Percentiles rank a stretch among this genome's conserved stretches.
Evolutionary conservation across 1,284 basidiomycete species (phyloP).

Genomic region (Stygiomarasmius scandens): DNA sequence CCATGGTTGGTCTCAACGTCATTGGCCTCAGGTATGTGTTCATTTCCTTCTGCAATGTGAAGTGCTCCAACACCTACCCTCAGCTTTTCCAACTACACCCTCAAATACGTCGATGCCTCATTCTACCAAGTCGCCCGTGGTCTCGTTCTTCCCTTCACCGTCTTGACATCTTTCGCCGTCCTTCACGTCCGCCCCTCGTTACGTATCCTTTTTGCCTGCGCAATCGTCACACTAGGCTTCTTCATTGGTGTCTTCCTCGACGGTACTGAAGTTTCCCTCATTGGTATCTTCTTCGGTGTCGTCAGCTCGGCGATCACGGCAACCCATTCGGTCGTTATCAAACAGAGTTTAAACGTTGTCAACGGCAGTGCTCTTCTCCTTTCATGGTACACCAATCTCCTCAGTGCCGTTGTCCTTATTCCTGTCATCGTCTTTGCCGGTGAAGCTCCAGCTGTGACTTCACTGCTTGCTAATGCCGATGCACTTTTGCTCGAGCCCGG

Average conservation of each 20-base stretch:
- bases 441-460: constrained; percentile 63
- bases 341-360: constrained; percentile 74
- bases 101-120: constrained; percentile 90
- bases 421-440: constrained; percentile 73
- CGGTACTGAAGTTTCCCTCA: constrained; percentile 55
- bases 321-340: constrained; percentile 85
- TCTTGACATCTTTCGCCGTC: constrained; percentile 73
- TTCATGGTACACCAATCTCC: constrained; percentile 83
- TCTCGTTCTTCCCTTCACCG: constrained; percentile 85
- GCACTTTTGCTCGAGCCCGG: constrained; percentile 38
- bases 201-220: constrained; percentile 70
- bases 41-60: background rate
- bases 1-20: constrained; percentile 76
- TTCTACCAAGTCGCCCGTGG: constrained; percentile 92
- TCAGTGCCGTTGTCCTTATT: constrained; percentile 67
- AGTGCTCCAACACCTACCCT: background rate
- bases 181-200: constrained; percentile 75
- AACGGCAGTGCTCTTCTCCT: constrained; percentile 78
- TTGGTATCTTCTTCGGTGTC: constrained; percentile 78
- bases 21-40: constrained; percentile 70
- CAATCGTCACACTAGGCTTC: constrained; percentile 80
- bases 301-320: constrained; percentile 79
- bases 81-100: constrained; percentile 88
- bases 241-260: constrained; percentile 85
- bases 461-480: constrained; percentile 55